Conservation (phyloP, 2,329 filamentous ascomycete species). For the Rutstroemia sydowiana region DNA sequence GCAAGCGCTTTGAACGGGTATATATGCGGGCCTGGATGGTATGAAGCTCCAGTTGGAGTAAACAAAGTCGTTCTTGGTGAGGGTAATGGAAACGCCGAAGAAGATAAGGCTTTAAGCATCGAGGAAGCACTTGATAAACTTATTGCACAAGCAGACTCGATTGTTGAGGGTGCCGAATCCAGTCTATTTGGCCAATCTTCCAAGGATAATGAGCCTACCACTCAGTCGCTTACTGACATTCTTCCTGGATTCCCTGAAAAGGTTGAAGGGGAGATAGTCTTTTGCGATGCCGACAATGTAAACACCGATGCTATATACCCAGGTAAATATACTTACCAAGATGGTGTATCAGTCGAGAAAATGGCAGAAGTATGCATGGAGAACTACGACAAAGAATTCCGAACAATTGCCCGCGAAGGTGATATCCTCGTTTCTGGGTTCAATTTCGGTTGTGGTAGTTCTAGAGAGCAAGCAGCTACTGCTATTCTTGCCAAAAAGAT, state of each 20-base stretch:
- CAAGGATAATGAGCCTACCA: conserved; percentile 38
- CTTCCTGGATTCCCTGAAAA: conserved; percentile 81
- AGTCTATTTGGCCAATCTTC: conserved; percentile 25
- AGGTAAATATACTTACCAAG: conserved; percentile 87
- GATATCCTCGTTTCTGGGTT: conserved; percentile 82
- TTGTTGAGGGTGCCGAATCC: conserved; percentile 31
- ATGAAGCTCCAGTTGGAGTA: conserved; percentile 62
- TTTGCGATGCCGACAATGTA: conserved; percentile 79
- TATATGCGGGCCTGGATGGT: conserved; percentile 72
- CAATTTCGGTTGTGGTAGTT: conserved; percentile 82
- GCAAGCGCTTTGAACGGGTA: conserved; percentile 71
- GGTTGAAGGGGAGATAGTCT: conserved; percentile 79
- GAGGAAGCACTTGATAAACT: conserved; percentile 67
- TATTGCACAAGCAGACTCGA: conserved; percentile 56
- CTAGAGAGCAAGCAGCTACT: conserved; percentile 81
- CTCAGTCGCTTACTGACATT: conserved; percentile 55
- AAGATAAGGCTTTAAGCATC: conserved; percentile 57
- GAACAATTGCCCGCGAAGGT: conserved; percentile 51
- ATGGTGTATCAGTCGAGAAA: conserved; percentile 64
- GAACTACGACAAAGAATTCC: conserved; percentile 79
- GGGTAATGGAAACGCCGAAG: conserved; percentile 57
- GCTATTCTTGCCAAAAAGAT: conserved; percentile 76
- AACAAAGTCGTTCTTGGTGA: conserved; percentile 63
- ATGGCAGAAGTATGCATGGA: conserved; percentile 92
- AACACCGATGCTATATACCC: conserved; percentile 93